Evolutionary conservation across 805 yeast species (phyloP).

Genomic region (Wickerhamiella shivajii): DNA sequence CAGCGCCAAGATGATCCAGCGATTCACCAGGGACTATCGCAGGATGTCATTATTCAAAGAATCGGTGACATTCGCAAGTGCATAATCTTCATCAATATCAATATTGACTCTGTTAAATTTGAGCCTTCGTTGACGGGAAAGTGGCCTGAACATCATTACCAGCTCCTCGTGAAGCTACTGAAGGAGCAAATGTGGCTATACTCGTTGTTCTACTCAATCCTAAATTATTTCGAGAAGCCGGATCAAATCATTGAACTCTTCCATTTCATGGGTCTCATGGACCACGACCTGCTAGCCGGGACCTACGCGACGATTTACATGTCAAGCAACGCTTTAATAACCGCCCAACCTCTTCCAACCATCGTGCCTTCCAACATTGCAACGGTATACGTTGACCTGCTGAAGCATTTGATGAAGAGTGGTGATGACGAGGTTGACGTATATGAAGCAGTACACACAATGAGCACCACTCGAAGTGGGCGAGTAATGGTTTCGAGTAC

Average conservation of each 20-base stretch:
- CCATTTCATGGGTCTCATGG: constrained; percentile 21
- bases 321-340: constrained; percentile 20
- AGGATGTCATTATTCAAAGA: constrained; percentile 16
- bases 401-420: background rate
- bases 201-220: constrained; percentile 17
- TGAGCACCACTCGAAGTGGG: background rate
- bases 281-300: constrained; percentile 18
- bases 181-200: constrained; percentile 19
- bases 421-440: background rate
- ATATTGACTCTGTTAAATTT: constrained; percentile 16
- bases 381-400: background rate
- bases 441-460: background rate
- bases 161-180: constrained; percentile 16
- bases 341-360: constrained; percentile 22
- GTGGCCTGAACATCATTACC: constrained; percentile 23
- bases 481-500: background rate
- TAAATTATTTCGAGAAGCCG: constrained; percentile 20
- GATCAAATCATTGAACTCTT: constrained; percentile 15
- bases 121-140: constrained; percentile 25
- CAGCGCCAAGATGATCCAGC: constrained; percentile 15
- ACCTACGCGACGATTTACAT: constrained; percentile 22
- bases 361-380: constrained; percentile 21
- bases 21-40: constrained; percentile 17
- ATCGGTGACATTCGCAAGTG: constrained; percentile 11
- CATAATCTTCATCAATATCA: constrained; percentile 11